phyloP scores from a whole-genome alignment of 805 yeast genomes.

The Candida hungchunana region DNA sequence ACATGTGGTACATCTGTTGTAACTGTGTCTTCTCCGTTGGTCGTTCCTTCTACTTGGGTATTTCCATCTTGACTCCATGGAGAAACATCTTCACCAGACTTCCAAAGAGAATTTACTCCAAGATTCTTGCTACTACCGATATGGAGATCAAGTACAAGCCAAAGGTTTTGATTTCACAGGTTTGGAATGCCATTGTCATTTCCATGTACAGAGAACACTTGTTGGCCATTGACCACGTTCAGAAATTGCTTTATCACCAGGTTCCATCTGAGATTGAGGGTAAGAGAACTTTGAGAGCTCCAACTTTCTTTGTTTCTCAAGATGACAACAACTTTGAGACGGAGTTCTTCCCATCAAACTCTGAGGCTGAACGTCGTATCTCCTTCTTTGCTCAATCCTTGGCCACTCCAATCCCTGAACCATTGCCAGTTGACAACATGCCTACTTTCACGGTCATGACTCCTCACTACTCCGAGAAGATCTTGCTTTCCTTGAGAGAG shows the following conservation, averaged over 20 bases:
- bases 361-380: conserved; percentile 99
- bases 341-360: conserved; percentile 93
- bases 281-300: conserved; percentile 96
- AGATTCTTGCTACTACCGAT: conserved; percentile 95
- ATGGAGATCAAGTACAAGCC: conserved; percentile 99
- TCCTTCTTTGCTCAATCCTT: conserved; percentile 98
- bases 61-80: conserved; percentile 99
- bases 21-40: conserved; percentile 96
- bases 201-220: conserved; percentile 99
- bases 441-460: conserved; percentile 96
- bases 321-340: conserved; percentile 91
- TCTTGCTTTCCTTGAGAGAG: conserved; percentile 86
- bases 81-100: conserved; percentile 96
- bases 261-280: conserved; percentile 98
- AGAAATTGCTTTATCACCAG: conserved; percentile 94
- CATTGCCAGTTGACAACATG: conserved; percentile 98
- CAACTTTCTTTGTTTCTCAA: conserved; percentile 97
- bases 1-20: conserved; percentile 96
- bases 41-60: conserved; percentile 97
- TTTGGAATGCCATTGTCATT: conserved; percentile 98
- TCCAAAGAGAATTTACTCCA: conserved; percentile 98
- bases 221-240: conserved; percentile 97
- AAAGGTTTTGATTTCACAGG: conserved; percentile 95
- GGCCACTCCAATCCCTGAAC: conserved; percentile 98
- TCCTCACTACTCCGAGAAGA: conserved; percentile 96